A percentile compares a stretch with the other conserved stretches of the same genome.
Evolutionary conservation across 768 basidiomycete genomes (phyloP).

Genomic region (Rickenella mellea): DNA sequence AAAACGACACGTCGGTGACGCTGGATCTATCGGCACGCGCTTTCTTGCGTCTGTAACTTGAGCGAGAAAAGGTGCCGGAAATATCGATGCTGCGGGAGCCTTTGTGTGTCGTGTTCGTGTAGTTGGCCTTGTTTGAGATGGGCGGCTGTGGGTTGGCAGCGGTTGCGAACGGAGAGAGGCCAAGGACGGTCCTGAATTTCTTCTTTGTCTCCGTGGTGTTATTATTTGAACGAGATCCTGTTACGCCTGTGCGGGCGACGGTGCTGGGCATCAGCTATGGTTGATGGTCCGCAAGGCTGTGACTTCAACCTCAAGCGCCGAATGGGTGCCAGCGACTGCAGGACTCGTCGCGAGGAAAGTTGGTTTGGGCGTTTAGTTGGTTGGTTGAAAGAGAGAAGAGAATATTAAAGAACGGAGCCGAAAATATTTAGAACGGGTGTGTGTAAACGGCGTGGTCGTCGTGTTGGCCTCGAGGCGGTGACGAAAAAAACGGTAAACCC

Average conservation of each 20-base stretch:
- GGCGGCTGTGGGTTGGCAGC: slow-evolving; percentile 24
- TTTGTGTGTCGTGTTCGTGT: not conserved
- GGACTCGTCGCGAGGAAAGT: not conserved
- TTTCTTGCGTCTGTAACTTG: slow-evolving; percentile 7
- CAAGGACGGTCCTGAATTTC: slow-evolving; percentile 40
- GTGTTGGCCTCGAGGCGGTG: slow-evolving; percentile 1
- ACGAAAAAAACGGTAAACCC: too few relatives aligned
- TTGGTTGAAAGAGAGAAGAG: not conserved
- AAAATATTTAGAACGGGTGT: not conserved
- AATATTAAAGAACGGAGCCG: not conserved
- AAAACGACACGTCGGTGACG: slow-evolving; percentile 33
- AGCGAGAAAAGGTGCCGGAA: not conserved
- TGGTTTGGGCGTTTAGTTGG: not conserved
- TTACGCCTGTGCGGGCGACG: not conserved
- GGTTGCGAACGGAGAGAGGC: slow-evolving; percentile 24
- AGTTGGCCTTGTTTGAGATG: not conserved
- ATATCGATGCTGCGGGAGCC: not conserved
- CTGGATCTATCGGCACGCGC: slow-evolving; percentile 22
- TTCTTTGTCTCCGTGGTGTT: slow-evolving; percentile 21
- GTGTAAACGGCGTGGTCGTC: slow-evolving; percentile 1
- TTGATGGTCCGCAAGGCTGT: not conserved
- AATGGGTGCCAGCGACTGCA: not conserved
- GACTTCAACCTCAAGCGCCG: not conserved
- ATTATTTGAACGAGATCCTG: not conserved
- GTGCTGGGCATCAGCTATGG: not conserved